phyloP scores from a whole-genome alignment of 2,329 filamentous ascomycete genomes.

The Pseudogymnoascus verrucosus region DNA sequence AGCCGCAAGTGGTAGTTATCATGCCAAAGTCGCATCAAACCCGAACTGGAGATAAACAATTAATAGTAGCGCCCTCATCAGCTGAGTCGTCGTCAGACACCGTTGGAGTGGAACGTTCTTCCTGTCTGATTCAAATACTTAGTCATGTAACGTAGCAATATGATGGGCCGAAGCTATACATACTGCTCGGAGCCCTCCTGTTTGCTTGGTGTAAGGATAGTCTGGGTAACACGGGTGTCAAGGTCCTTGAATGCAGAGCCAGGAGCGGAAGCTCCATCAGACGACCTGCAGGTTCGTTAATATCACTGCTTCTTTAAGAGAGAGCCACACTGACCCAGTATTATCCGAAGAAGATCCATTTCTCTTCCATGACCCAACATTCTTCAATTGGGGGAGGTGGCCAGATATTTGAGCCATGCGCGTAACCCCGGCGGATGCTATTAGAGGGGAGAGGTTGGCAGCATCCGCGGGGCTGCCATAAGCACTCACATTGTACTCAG shows the following conservation, averaged over 20 bases:
- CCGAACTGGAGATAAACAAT: slow-evolving; percentile 26
- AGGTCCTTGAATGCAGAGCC: slow-evolving; percentile 26
- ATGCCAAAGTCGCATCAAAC: slow-evolving; percentile 1
- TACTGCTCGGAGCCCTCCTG: neutral
- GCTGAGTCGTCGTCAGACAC: slow-evolving; percentile 27
- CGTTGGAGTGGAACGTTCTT: slow-evolving; percentile 16
- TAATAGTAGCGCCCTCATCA: slow-evolving; percentile 26
- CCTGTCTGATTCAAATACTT: neutral
- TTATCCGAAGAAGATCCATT: slow-evolving; percentile 16
- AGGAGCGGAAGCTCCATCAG: slow-evolving; percentile 17
- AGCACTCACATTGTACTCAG: slow-evolving; percentile 79
- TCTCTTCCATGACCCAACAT: slow-evolving; percentile 28
- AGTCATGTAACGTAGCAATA: neutral
- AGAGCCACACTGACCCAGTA: slow-evolving; percentile 17
- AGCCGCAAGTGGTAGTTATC: neutral
- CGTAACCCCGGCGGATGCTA: slow-evolving; percentile 27
- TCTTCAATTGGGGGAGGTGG: slow-evolving; percentile 23
- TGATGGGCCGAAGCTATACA: neutral
- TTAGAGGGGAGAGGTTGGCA: slow-evolving; percentile 37
- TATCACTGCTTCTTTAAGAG: neutral
- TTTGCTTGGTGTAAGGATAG: neutral
- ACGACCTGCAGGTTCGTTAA: neutral
- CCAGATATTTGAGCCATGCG: slow-evolving; percentile 25
- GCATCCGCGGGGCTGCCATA: slow-evolving; percentile 47
- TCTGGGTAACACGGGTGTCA: slow-evolving; percentile 13